Percentiles rank a stretch among this genome's conserved stretches.
Conservation (phyloP, 139 green algal genomes). For the Chlorella sorokiniana region DNA sequence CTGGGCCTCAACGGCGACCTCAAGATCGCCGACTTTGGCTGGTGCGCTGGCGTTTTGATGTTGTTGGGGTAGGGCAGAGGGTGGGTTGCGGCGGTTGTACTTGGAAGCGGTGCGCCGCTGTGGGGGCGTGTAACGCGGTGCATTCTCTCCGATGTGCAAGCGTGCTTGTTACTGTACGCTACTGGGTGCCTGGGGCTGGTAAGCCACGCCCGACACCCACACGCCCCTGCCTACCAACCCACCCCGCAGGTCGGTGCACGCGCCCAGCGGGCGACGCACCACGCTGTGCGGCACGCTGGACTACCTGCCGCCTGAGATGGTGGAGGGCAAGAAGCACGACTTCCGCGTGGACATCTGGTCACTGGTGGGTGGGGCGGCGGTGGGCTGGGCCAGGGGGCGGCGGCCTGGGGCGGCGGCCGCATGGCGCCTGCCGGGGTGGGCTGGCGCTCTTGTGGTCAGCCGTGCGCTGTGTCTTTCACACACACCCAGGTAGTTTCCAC, state of each 20-base stretch:
- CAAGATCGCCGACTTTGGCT: slow-evolving; percentile 99
- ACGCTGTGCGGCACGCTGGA: slow-evolving; percentile 99
- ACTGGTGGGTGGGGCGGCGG: slow-evolving; percentile 8
- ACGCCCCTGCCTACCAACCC: no score
- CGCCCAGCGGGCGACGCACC: slow-evolving; percentile 82
- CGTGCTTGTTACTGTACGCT: no score
- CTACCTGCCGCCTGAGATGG: slow-evolving; percentile 99
- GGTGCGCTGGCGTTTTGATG: slow-evolving; percentile 45
- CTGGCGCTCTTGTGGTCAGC: no score
- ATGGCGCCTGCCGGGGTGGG: no score
- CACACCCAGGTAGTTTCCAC: neutral
- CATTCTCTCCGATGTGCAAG: no score
- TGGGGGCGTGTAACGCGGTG: no score
- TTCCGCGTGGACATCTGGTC: slow-evolving; percentile 93
- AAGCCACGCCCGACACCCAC: no score
- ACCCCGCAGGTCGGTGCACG: slow-evolving; percentile 80
- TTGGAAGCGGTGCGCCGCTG: no score
- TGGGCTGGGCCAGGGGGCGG: no score
- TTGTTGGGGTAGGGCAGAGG: neutral
- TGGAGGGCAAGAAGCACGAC: slow-evolving; percentile 76
- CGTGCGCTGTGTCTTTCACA: neutral
- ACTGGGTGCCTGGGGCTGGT: no score
- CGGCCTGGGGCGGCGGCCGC: no score
- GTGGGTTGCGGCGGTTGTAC: neutral
- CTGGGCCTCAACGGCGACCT: slow-evolving; percentile 90